A percentile compares a stretch with the other conserved stretches of the same genome.
These are phyloP conservation scores for Pythium biforme DNA, from an alignment of 352 stramenopile genomes.

Conservation along the genomic window DNA sequence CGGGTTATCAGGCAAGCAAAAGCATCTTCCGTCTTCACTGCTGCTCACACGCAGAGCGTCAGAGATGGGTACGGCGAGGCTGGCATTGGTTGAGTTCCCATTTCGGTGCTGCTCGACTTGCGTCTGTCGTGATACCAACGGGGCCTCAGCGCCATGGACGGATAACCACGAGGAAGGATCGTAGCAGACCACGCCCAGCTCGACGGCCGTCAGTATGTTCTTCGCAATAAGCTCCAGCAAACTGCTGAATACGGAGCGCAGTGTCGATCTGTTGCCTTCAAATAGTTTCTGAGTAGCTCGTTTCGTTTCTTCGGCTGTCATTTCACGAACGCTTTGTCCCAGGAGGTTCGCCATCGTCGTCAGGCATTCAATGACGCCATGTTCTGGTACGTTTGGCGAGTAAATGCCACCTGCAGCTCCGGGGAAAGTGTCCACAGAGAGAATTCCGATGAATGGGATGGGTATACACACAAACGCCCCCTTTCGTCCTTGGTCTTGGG, in stretches of 20 bases:
- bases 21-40: slow-evolving; percentile 3
- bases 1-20: slow-evolving; percentile 8
- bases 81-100: neutral
- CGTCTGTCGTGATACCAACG: slow-evolving; percentile 4
- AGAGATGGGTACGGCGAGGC: neutral
- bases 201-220: slow-evolving; percentile 43
- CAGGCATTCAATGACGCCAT: slow-evolving; percentile 54
- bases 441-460: slow-evolving; percentile 66
- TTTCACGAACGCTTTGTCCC: slow-evolving; percentile 40
- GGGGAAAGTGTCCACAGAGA: slow-evolving; percentile 64
- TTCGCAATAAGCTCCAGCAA: slow-evolving; percentile 36
- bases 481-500: slow-evolving; percentile 15
- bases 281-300: slow-evolving; percentile 44
- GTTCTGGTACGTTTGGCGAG: slow-evolving; percentile 45
- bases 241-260: slow-evolving; percentile 34
- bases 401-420: slow-evolving; percentile 56
- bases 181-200: slow-evolving; percentile 39
- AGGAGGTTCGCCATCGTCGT: slow-evolving; percentile 46
- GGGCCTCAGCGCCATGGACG: neutral
- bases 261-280: slow-evolving; percentile 54
- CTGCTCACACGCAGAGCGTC: neutral
- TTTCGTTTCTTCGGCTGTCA: slow-evolving; percentile 22
- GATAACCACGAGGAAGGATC: neutral
- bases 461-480: slow-evolving; percentile 65
- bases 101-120: neutral